Evolutionary conservation across 2,329 filamentous ascomycete genomes (phyloP).

Genomic region (Emergomyces africanus): DNA sequence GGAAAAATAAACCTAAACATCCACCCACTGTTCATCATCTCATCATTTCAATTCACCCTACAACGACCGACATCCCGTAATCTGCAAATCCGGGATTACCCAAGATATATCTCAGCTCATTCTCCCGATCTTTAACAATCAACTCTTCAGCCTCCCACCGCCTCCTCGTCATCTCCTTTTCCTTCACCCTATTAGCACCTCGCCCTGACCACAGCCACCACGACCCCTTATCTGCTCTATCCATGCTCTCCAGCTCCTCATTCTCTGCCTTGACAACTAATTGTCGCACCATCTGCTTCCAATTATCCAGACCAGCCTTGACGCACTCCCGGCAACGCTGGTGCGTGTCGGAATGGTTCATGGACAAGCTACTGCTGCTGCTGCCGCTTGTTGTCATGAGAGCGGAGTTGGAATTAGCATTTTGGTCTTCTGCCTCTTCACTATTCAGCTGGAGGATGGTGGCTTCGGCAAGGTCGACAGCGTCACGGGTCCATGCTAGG

Average conservation of each 20-base stretch:
- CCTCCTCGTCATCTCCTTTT: slow-evolving; percentile 20
- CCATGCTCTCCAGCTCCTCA: slow-evolving; percentile 23
- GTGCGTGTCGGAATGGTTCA: slow-evolving; percentile 28
- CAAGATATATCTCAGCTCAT: slow-evolving; percentile 11
- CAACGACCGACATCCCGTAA: slow-evolving; percentile 1
- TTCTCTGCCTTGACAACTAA: slow-evolving; percentile 38
- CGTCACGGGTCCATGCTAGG: slow-evolving; percentile 79
- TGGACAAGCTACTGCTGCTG: slow-evolving; percentile 1
- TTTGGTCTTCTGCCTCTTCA: slow-evolving; percentile 15
- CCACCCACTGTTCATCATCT: neutral
- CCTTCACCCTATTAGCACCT: slow-evolving; percentile 16
- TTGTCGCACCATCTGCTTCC: slow-evolving; percentile 64
- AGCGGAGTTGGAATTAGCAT: neutral
- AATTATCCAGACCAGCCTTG: slow-evolving; percentile 63
- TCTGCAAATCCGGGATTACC: slow-evolving; percentile 4
- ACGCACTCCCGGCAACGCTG: slow-evolving; percentile 66
- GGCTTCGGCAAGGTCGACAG: slow-evolving; percentile 66
- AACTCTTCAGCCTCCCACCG: slow-evolving; percentile 30
- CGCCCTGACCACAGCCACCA: slow-evolving; percentile 27
- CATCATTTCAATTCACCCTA: neutral
- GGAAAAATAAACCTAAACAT: neutral
- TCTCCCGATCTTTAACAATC: slow-evolving; percentile 25
- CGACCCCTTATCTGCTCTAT: slow-evolving; percentile 16
- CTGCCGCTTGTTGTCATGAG: neutral
- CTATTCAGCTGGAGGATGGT: slow-evolving; percentile 32